phyloP scores from a whole-genome alignment of 2,329 filamentous ascomycete species.

The Colletotrichum tofieldiae region DNA sequence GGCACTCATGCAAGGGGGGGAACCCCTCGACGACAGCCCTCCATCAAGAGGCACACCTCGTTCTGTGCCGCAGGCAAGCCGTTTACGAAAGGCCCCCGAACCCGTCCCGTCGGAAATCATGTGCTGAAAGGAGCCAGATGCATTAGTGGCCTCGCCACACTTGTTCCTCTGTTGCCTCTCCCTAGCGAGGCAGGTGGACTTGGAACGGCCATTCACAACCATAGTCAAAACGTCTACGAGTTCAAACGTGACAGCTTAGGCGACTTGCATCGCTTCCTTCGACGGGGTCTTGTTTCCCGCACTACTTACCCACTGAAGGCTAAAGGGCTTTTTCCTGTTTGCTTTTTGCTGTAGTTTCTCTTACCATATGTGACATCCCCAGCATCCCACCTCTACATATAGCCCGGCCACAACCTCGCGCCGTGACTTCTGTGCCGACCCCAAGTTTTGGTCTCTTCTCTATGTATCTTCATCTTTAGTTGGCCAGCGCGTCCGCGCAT shows the following conservation, averaged over 20 bases:
- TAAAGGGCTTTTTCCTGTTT: not conserved
- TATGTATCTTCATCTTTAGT: not conserved
- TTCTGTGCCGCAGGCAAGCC: not conserved
- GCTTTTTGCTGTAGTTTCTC: not conserved
- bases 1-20: not conserved
- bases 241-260: not conserved
- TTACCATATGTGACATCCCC: too few species aligned
- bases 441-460: not conserved
- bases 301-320: not conserved
- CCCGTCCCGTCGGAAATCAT: slow-evolving; percentile 9
- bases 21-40: not conserved
- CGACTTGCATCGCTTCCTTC: not conserved
- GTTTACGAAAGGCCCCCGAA: not conserved
- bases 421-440: not conserved
- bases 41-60: not conserved
- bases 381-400: not conserved
- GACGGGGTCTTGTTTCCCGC: not conserved
- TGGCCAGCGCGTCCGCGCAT: not conserved
- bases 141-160: slow-evolving; percentile 14
- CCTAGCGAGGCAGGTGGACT: not conserved
- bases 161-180: not conserved
- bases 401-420: slow-evolving; percentile 2
- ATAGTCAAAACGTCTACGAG: not conserved
- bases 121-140: slow-evolving; percentile 2
- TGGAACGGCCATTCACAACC: not conserved